phyloP scores from a whole-genome alignment of 495 filamentous ascomycete genomes.

The Lindgomyces ingoldianus region DNA sequence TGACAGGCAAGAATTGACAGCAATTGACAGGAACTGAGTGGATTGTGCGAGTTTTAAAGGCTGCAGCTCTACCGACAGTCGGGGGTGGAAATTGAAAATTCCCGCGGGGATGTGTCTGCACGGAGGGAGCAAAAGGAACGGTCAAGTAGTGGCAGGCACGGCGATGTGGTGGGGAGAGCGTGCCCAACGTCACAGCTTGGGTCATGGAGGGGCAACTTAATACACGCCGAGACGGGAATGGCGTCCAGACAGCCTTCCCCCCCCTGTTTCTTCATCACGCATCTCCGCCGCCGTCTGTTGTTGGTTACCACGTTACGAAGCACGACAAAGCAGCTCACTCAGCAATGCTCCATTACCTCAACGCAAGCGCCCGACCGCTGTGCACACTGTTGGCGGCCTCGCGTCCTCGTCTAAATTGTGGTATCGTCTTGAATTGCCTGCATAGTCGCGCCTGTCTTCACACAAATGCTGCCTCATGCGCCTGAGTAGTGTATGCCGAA shows the following conservation, averaged over 20 bases:
- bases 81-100: neutral
- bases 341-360: neutral
- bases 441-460: conserved; percentile 10
- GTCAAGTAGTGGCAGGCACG: neutral
- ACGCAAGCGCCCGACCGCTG: neutral
- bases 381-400: neutral
- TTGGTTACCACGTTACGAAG: conserved; percentile 27
- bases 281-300: neutral
- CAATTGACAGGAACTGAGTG: conserved; percentile 20
- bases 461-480: conserved; percentile 37
- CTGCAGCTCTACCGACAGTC: neutral
- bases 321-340: conserved; percentile 22
- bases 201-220: conserved; percentile 20
- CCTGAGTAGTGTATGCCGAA: conserved; percentile 33
- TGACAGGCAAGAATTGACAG: neutral
- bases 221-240: neutral
- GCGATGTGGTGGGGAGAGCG: neutral
- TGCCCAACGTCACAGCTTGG: conserved; percentile 18
- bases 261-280: neutral
- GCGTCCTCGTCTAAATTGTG: neutral
- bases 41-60: neutral
- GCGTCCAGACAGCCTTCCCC: neutral
- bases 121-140: neutral
- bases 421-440: conserved; percentile 27
- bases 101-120: neutral